Percentiles rank a stretch among this genome's conserved stretches.
Conservation (phyloP, 164 flowering plant genomes). For the Stephania japonica region DNA sequence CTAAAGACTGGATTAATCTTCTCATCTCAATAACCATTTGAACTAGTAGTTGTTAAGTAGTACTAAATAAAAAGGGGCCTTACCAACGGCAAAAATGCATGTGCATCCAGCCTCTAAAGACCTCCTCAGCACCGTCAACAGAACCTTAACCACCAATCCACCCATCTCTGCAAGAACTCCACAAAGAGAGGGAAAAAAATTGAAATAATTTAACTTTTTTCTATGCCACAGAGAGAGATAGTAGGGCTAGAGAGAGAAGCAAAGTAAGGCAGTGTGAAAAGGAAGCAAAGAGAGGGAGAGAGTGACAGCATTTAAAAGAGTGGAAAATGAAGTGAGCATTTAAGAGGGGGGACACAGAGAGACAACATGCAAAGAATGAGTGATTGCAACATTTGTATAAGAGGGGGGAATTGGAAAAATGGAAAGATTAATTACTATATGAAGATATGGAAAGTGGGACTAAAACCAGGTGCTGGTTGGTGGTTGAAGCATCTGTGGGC, state of each 20-base stretch:
- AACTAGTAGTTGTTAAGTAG: too few species aligned
- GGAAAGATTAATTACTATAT: neutral
- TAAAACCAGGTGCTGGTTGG: constrained; percentile 18
- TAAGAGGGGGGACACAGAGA: too few species aligned
- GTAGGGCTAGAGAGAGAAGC: neutral
- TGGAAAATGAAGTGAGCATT: neutral
- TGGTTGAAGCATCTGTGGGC: constrained; percentile 10
- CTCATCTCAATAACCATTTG: too few species aligned
- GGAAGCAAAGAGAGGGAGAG: neutral
- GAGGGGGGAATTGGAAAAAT: neutral
- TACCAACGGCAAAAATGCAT: constrained; percentile 49
- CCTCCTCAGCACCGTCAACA: constrained; percentile 19
- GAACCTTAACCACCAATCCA: constrained; percentile 17
- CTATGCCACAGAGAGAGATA: neutral
- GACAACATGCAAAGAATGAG: neutral
- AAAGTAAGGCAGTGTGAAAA: neutral
- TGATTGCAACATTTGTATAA: neutral
- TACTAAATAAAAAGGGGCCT: neutral
- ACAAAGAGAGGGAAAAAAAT: too few species aligned
- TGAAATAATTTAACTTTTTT: neutral
- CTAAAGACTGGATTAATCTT: too few species aligned
- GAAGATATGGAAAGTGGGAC: neutral
- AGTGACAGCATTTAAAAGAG: constrained; percentile 11
- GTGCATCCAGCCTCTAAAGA: constrained; percentile 28
- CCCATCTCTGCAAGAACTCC: constrained; percentile 10